Conservation (phyloP, 352 stramenopile species). For the Pythium inflatum region DNA sequence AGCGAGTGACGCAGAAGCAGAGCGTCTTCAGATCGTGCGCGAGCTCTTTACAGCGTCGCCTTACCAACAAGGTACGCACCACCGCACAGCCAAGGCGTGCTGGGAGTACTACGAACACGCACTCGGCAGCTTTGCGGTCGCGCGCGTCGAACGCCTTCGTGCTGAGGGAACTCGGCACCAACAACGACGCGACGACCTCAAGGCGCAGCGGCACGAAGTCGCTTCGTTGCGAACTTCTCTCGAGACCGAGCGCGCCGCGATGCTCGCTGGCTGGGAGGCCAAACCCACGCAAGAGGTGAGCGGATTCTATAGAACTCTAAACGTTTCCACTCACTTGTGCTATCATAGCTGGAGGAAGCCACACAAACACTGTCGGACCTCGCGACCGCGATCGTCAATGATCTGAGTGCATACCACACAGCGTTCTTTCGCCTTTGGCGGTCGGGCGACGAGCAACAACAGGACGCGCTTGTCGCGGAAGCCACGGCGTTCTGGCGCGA, state of each 20-base stretch:
- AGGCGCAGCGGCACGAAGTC: background rate
- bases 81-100: background rate
- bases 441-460: background rate
- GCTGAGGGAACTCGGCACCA: background rate
- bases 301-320: too few species aligned
- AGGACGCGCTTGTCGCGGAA: background rate
- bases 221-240: background rate
- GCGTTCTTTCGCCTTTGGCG: background rate
- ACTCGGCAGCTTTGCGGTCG: background rate
- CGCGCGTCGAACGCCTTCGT: too few species aligned
- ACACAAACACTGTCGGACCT: background rate
- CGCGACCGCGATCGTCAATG: background rate
- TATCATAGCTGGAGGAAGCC: background rate
- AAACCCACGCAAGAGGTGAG: too few species aligned
- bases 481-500: constrained; percentile 1
- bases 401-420: background rate
- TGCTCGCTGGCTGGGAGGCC: too few species aligned
- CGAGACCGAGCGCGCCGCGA: background rate
- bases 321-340: background rate
- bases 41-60: background rate
- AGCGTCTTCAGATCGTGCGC: background rate
- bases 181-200: background rate
- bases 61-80: background rate
- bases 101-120: background rate
- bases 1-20: background rate